Conservation (phyloP, 2,329 filamentous ascomycete genomes). For the Macrophomina phaseolina region DNA sequence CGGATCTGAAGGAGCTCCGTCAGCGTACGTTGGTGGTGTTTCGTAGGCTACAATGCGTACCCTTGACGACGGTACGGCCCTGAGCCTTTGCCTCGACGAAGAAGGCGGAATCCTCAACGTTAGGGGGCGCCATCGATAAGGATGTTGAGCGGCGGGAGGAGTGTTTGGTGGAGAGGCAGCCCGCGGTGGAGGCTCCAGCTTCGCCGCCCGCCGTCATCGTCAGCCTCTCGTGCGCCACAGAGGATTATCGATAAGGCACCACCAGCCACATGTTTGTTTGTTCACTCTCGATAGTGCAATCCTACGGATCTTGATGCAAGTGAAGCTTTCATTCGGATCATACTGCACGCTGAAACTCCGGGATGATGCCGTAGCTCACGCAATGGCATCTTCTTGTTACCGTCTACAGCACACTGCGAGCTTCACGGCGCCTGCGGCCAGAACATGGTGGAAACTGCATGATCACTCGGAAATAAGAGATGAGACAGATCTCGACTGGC, state of each 20-base stretch:
- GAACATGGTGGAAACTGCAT: neutral
- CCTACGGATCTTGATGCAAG: no score
- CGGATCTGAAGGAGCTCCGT: slow-evolving; percentile 58
- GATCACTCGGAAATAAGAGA: neutral
- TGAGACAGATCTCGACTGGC: neutral
- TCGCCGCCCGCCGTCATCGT: neutral
- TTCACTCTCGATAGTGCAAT: neutral
- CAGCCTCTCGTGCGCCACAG: neutral
- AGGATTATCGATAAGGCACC: slow-evolving; percentile 4
- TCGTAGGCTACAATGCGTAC: slow-evolving; percentile 30
- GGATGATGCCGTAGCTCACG: no score
- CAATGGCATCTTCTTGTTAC: no score
- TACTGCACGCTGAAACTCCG: no score
- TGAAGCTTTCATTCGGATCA: no score
- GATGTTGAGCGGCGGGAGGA: neutral
- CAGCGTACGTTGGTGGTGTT: neutral
- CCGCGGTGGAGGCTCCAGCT: slow-evolving; percentile 11
- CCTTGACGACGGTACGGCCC: slow-evolving; percentile 41
- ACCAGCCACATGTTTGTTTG: neutral
- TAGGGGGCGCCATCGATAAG: slow-evolving; percentile 38
- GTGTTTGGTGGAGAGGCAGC: slow-evolving; percentile 12
- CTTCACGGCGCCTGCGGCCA: no score
- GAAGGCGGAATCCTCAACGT: slow-evolving; percentile 43
- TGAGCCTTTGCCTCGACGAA: slow-evolving; percentile 40
- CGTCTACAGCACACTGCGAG: no score